A percentile compares a stretch with the other conserved stretches of the same genome.
These are phyloP conservation scores for Penicillium parvum DNA, from an alignment of 495 filamentous ascomycete species.

Conservation along the genomic window DNA sequence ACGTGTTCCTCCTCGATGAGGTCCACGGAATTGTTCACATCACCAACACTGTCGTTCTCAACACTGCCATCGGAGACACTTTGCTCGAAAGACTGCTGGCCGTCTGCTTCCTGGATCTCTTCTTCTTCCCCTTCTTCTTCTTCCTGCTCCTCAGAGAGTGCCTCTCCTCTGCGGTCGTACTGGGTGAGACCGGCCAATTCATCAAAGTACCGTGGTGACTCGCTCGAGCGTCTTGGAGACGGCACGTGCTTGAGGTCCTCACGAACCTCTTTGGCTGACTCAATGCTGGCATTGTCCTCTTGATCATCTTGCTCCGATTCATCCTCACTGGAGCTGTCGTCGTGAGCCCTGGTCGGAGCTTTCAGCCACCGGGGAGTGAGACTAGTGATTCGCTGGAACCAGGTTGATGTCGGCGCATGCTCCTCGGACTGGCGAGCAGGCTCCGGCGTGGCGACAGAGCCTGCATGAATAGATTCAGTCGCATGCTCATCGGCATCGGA, in stretches of 20 bases:
- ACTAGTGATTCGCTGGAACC: slow-evolving; percentile 37
- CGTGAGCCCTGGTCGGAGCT: slow-evolving; percentile 23
- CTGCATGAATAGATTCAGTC: slow-evolving; percentile 12
- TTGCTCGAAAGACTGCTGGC: slow-evolving; percentile 5
- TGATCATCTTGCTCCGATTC: slow-evolving; percentile 15
- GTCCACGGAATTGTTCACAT: slow-evolving; percentile 3
- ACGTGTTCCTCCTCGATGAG: slow-evolving; percentile 8
- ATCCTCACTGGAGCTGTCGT: slow-evolving; percentile 20
- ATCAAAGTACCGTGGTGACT: slow-evolving; percentile 11
- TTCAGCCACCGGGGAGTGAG: slow-evolving; percentile 41
- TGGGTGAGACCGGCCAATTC: slow-evolving; percentile 6
- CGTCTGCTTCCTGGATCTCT: neutral
- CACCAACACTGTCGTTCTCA: slow-evolving; percentile 7
- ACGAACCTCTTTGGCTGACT: slow-evolving; percentile 11
- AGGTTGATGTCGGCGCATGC: slow-evolving; percentile 29
- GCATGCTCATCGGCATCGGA: slow-evolving; percentile 16
- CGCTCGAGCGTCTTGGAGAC: slow-evolving; percentile 6
- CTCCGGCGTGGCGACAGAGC: slow-evolving; percentile 25
- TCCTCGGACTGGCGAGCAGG: slow-evolving; percentile 13
- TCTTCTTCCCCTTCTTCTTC: slow-evolving; percentile 3
- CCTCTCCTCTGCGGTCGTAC: neutral
- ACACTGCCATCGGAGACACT: neutral
- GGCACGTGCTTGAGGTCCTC: slow-evolving; percentile 11
- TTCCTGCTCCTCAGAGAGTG: neutral
- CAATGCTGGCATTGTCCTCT: slow-evolving; percentile 11